Evolutionary conservation across 306 rosid species (phyloP).

Genomic region (Potentilla sterilis): DNA sequence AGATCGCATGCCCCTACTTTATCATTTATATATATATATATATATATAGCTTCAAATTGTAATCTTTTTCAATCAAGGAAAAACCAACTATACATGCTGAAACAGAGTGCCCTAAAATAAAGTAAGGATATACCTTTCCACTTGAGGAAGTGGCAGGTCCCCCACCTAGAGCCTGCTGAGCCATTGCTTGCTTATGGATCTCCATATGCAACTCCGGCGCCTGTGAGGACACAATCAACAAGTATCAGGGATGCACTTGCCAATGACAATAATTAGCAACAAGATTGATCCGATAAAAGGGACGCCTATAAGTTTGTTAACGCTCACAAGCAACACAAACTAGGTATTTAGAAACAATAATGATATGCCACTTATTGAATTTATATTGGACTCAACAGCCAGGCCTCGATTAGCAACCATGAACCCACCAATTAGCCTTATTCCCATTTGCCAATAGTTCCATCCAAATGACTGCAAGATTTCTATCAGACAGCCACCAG

Average conservation of each 20-base stretch:
- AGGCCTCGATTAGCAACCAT: not conserved
- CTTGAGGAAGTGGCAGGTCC: constrained; percentile 49
- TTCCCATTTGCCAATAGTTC: not conserved
- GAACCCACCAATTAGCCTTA: not conserved
- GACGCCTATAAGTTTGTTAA: too few species aligned
- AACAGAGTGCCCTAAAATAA: not conserved
- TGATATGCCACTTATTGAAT: not conserved
- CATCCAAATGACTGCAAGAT: not conserved
- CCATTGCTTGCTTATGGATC: constrained; percentile 58
- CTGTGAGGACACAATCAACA: constrained; percentile 30
- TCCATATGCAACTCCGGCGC: constrained; percentile 75
- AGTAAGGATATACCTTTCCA: constrained; percentile 43
- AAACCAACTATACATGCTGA: not conserved
- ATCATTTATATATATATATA: too few species aligned
- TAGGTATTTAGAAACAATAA: not conserved
- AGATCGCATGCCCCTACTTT: not conserved
- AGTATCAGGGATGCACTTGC: constrained; percentile 6
- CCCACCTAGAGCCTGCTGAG: constrained; percentile 45
- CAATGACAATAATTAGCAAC: not conserved
- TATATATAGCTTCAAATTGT: not conserved
- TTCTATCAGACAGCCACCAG: not conserved
- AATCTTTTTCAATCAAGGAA: not conserved
- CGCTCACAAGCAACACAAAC: not conserved
- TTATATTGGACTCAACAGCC: not conserved
- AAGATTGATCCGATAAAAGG: not conserved